Conservation (phyloP, 371 early-diverging fungal genomes). For the Actinomucor elegans region DNA sequence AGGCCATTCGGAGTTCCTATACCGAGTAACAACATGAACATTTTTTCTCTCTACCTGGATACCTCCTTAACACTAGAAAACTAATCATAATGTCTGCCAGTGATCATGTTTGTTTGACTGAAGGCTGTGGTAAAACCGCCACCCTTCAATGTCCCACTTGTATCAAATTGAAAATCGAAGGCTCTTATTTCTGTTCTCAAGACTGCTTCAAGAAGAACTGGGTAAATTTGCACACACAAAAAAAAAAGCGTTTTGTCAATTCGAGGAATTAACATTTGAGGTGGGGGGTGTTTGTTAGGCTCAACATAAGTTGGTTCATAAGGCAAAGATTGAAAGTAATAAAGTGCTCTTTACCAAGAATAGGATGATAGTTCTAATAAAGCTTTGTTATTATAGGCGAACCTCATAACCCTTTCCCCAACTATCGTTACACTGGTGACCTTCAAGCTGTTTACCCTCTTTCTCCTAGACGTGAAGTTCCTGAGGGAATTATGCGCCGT, state of each 20-base stretch:
- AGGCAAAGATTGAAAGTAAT: constrained; percentile 45
- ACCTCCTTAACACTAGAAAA: too few relatives aligned
- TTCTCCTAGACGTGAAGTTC: constrained; percentile 78
- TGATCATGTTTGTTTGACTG: constrained; percentile 18
- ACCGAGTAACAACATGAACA: too few relatives aligned
- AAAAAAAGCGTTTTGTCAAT: neutral
- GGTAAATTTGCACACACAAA: constrained; percentile 45
- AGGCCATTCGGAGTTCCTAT: too few relatives aligned
- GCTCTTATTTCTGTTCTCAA: constrained; percentile 86
- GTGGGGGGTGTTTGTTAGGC: too few relatives aligned
- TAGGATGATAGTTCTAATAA: too few relatives aligned
- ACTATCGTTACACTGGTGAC: constrained; percentile 78
- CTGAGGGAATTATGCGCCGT: constrained; percentile 70
- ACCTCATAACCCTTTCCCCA: constrained; percentile 51
- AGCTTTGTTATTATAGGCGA: constrained; percentile 18
- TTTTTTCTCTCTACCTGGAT: too few relatives aligned
- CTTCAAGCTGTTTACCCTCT: constrained; percentile 88
- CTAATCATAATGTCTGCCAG: constrained; percentile 9
- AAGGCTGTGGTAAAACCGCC: constrained; percentile 73
- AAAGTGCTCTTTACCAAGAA: too few relatives aligned
- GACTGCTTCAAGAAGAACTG: constrained; percentile 87
- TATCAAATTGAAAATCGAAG: constrained; percentile 71
- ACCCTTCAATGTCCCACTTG: constrained; percentile 90
- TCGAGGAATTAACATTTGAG: too few relatives aligned
- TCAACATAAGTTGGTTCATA: constrained; percentile 59